These are phyloP conservation scores for Penicillium sp. DNA, from an alignment of 2,329 filamentous ascomycete genomes.

Conservation along the genomic window DNA sequence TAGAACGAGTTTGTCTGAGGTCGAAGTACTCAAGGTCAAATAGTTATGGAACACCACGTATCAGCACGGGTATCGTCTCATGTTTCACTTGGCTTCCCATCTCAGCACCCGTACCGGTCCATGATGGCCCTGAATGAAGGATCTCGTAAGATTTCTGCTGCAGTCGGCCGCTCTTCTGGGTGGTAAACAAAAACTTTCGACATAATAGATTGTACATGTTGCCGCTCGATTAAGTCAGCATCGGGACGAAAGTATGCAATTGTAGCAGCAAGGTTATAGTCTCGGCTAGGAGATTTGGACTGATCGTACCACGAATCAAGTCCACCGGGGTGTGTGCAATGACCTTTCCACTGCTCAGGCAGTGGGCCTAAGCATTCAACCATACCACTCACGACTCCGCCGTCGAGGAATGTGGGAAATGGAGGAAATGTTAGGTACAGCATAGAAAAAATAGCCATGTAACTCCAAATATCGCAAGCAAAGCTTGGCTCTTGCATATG, in stretches of 20 bases:
- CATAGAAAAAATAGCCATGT: slow-evolving; percentile 28
- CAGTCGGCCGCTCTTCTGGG: slow-evolving; percentile 25
- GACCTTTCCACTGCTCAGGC: slow-evolving; percentile 26
- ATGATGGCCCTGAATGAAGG: slow-evolving; percentile 30
- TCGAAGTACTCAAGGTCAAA: no score
- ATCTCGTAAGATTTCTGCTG: slow-evolving; percentile 28
- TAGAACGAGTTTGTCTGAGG: no score
- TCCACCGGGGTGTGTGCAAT: slow-evolving; percentile 11
- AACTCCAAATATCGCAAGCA: slow-evolving; percentile 34
- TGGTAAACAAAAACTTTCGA: slow-evolving; percentile 23
- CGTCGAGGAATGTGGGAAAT: slow-evolving; percentile 13
- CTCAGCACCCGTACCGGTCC: slow-evolving; percentile 28
- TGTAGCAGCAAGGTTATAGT: slow-evolving; percentile 5
- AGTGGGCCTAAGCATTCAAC: slow-evolving; percentile 25
- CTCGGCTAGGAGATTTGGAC: slow-evolving; percentile 6
- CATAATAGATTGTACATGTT: slow-evolving; percentile 23
- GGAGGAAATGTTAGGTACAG: slow-evolving; percentile 23
- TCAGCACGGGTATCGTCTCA: not conserved
- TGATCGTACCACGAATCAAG: slow-evolving; percentile 32
- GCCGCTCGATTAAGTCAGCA: slow-evolving; percentile 18
- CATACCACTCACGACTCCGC: slow-evolving; percentile 20
- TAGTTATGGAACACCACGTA: no score
- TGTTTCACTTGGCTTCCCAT: not conserved
- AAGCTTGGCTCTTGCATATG: slow-evolving; percentile 23
- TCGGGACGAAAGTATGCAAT: slow-evolving; percentile 17